Percentiles rank a stretch among this genome's conserved stretches.
Evolutionary conservation across 2,329 filamentous ascomycete genomes (phyloP).

Genomic region (Teratosphaeria epicoccoides): DNA sequence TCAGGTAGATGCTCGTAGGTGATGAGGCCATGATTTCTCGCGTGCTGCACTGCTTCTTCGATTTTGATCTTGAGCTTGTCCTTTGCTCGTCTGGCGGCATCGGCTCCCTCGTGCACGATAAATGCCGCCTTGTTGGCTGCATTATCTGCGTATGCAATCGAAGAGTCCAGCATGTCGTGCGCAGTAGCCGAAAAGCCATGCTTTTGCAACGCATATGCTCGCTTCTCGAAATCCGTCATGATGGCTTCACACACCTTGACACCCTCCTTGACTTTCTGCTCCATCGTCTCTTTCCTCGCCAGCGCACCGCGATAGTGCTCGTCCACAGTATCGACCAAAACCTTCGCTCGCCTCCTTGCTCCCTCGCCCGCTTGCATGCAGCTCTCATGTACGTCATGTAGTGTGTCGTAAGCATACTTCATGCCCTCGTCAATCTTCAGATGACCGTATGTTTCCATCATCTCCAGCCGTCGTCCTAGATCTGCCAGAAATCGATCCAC

Average conservation of each 20-base stretch:
- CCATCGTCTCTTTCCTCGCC: constrained; percentile 71
- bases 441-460: constrained; percentile 79
- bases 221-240: constrained; percentile 72
- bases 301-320: constrained; percentile 77
- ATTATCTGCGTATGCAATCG: constrained; percentile 70
- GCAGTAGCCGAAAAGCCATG: constrained; percentile 65
- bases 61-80: constrained; percentile 50
- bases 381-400: constrained; percentile 75
- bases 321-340: constrained; percentile 90
- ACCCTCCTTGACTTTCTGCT: constrained; percentile 82
- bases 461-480: constrained; percentile 74
- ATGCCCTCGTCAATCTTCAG: constrained; percentile 74
- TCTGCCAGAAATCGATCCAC: constrained; percentile 74
- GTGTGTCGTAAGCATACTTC: constrained; percentile 70
- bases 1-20: constrained; percentile 80
- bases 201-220: constrained; percentile 69
- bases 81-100: constrained; percentile 71
- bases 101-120: constrained; percentile 70
- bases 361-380: constrained; percentile 87
- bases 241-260: constrained; percentile 79
- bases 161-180: constrained; percentile 63
- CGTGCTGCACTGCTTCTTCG: constrained; percentile 73
- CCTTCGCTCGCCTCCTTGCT: constrained; percentile 67
- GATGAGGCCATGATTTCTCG: constrained; percentile 72
- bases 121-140: constrained; percentile 63